Percentiles rank a stretch among this genome's conserved stretches.
Conservation (phyloP, 2,329 filamentous ascomycete species). For the Chaetomiaceae sp. region DNA sequence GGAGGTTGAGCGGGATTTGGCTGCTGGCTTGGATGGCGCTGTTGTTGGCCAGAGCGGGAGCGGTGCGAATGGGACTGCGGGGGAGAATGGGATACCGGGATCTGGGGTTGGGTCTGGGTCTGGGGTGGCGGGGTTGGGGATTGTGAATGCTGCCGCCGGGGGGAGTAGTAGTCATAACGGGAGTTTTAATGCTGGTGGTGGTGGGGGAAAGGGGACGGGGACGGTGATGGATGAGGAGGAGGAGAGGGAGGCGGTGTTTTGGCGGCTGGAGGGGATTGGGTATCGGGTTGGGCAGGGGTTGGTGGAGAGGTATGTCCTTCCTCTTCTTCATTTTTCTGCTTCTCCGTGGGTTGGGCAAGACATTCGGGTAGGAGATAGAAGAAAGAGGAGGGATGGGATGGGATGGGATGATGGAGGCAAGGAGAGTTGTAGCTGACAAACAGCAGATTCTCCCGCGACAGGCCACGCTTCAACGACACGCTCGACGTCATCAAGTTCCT, state of each 20-base stretch:
- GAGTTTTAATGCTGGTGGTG: not conserved
- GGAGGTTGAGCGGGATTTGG: not conserved
- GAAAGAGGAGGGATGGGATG: no score
- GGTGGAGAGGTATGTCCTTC: conserved; percentile 68
- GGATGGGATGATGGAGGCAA: not conserved
- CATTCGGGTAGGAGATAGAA: no score
- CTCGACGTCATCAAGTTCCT: conserved; percentile 97
- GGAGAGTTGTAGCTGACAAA: not conserved
- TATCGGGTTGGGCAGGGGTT: conserved; percentile 91
- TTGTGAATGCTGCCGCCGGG: not conserved
- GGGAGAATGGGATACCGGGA: not conserved
- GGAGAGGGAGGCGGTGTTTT: conserved; percentile 78
- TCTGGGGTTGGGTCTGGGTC: not conserved
- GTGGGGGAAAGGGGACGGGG: conserved; percentile 10
- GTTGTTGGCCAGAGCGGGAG: not conserved
- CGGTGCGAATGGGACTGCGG: not conserved
- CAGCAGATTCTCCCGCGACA: conserved; percentile 70
- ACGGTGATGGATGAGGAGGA: conserved; percentile 66
- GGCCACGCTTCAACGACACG: conserved; percentile 84
- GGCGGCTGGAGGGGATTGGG: conserved; percentile 75
- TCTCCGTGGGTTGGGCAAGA: no score
- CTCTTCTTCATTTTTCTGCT: not conserved
- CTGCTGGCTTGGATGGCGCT: not conserved
- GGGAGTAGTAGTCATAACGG: no score
- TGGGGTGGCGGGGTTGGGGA: not conserved